Evolutionary conservation across 2,329 filamentous ascomycete species (phyloP).

Genomic region (Emergomyces orientalis): DNA sequence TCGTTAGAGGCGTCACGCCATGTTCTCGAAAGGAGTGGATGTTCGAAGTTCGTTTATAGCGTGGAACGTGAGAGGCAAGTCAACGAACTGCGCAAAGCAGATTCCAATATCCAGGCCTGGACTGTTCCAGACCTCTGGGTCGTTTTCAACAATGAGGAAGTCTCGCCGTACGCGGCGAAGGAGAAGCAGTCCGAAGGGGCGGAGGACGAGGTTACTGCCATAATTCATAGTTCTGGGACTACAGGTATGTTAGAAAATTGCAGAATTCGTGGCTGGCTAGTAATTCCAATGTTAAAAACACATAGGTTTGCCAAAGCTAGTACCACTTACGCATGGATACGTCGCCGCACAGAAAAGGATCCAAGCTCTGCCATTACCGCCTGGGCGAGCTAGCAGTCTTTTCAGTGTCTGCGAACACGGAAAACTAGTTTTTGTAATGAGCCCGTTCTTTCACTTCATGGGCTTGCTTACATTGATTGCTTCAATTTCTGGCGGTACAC

Average conservation of each 20-base stretch:
- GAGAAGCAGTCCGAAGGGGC: slow-evolving; percentile 17
- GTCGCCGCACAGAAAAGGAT: slow-evolving; percentile 14
- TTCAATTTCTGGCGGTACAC: slow-evolving; percentile 17
- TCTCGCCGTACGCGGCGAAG: slow-evolving; percentile 16
- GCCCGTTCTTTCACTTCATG: slow-evolving; percentile 25
- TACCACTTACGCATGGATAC: slow-evolving; percentile 24
- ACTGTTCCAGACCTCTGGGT: slow-evolving; percentile 16
- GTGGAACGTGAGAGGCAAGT: slow-evolving; percentile 20
- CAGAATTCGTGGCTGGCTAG: background rate
- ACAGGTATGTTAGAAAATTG: slow-evolving; percentile 21
- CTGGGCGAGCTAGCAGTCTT: slow-evolving; percentile 13
- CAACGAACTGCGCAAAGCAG: slow-evolving; percentile 14
- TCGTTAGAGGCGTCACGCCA: slow-evolving; percentile 17
- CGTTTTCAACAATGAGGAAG: slow-evolving; percentile 10
- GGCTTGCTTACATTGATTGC: slow-evolving; percentile 16
- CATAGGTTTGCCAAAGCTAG: slow-evolving; percentile 25
- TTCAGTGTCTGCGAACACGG: slow-evolving; percentile 9
- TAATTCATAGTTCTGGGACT: slow-evolving; percentile 33
- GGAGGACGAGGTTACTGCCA: slow-evolving; percentile 18
- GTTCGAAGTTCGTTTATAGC: slow-evolving; percentile 13
- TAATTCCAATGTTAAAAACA: slow-evolving; percentile 3
- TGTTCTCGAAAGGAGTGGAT: slow-evolving; percentile 11
- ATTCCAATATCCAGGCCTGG: slow-evolving; percentile 8
- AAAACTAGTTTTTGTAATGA: slow-evolving; percentile 16
- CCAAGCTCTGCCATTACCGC: slow-evolving; percentile 12